phyloP scores from a whole-genome alignment of 1,284 basidiomycete species.

The Vanrija pseudolonga region DNA sequence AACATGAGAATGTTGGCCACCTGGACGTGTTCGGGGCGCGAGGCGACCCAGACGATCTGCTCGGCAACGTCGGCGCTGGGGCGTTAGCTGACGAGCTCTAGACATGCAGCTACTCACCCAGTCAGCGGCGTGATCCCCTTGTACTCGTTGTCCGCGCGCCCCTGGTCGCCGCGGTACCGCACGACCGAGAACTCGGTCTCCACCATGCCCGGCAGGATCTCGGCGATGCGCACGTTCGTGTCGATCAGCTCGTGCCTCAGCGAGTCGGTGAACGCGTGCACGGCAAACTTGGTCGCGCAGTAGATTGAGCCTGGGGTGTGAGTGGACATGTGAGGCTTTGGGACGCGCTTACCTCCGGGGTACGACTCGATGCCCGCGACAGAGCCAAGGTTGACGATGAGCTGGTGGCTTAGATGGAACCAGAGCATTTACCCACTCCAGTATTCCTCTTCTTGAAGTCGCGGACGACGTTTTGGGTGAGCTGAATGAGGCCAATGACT shows the following conservation, averaged over 20 bases:
- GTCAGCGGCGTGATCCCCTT: conserved; percentile 60
- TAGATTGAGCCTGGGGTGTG: conserved; percentile 53
- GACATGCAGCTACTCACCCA: not conserved
- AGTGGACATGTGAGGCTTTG: not conserved
- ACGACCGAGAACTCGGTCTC: conserved; percentile 70
- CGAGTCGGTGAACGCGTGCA: conserved; percentile 79
- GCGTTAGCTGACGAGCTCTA: conserved; percentile 48
- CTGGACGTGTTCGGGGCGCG: conserved; percentile 22
- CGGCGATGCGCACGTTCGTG: conserved; percentile 84
- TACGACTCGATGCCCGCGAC: conserved; percentile 90
- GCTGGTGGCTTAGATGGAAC: conserved; percentile 40
- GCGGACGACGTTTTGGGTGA: conserved; percentile 49
- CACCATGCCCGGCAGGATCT: conserved; percentile 68
- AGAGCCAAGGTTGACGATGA: conserved; percentile 93
- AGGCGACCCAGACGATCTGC: conserved; percentile 74
- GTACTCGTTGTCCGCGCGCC: conserved; percentile 82
- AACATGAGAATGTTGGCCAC: conserved; percentile 32
- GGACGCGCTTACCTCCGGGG: conserved; percentile 57
- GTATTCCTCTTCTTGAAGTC: conserved; percentile 84
- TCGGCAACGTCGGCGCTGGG: conserved; percentile 84
- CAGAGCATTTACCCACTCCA: conserved; percentile 52
- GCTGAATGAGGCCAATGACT: conserved; percentile 43
- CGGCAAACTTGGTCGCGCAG: conserved; percentile 58
- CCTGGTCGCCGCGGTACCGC: conserved; percentile 77
- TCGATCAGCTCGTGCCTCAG: conserved; percentile 81